These are phyloP conservation scores for Populus hybrid DNA, from an alignment of 441 rosid genomes.

Conservation along the genomic window DNA sequence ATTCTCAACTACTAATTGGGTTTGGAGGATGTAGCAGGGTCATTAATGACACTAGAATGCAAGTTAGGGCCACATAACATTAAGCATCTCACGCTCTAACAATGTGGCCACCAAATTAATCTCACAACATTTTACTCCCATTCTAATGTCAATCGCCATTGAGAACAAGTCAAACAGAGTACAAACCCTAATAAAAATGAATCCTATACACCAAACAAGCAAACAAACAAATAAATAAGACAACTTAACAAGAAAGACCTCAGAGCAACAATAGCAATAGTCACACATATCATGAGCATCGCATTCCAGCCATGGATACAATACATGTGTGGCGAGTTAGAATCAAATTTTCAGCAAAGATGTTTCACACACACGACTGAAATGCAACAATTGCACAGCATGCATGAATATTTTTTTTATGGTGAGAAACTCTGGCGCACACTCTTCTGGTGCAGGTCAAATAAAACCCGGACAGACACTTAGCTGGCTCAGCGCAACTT, in stretches of 20 bases:
- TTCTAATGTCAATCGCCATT: not conserved
- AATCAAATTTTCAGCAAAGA: not conserved
- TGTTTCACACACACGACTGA: too few relatives aligned
- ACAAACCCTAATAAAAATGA: not conserved
- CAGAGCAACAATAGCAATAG: constrained; percentile 23
- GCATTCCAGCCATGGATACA: not conserved
- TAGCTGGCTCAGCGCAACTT: not conserved
- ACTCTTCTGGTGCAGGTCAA: too few relatives aligned
- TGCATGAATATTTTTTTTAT: not conserved
- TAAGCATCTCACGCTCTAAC: too few relatives aligned
- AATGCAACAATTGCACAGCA: not conserved
- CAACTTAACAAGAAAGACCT: not conserved
- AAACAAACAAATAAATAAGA: too few relatives aligned
- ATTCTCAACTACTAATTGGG: not conserved
- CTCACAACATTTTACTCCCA: not conserved
- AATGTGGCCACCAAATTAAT: not conserved
- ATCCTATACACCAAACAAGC: not conserved
- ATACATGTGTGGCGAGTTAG: not conserved
- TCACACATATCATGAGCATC: not conserved
- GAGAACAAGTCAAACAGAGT: not conserved
- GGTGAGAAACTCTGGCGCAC: too few relatives aligned
- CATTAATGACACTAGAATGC: not conserved
- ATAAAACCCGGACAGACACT: not conserved
- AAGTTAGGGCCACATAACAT: not conserved
- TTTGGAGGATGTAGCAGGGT: too few relatives aligned